A percentile compares a stretch with the other conserved stretches of the same genome.
Evolutionary conservation across 805 yeast genomes (phyloP).

Genomic region (Wickerhamiella australiensis): DNA sequence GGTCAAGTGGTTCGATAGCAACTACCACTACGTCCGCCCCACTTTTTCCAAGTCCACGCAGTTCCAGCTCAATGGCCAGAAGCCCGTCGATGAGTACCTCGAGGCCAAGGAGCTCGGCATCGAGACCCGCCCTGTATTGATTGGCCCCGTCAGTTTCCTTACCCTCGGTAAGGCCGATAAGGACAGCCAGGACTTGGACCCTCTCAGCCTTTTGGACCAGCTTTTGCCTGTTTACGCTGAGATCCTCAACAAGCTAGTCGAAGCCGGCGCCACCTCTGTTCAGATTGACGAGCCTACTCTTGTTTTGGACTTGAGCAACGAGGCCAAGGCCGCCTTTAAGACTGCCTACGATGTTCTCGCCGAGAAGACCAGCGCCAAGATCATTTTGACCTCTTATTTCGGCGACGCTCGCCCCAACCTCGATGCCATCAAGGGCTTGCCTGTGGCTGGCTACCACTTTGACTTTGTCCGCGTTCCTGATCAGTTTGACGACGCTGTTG

Average conservation of each 20-base stretch:
- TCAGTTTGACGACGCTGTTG: slow-evolving; percentile 75
- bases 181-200: slow-evolving; percentile 90
- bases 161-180: slow-evolving; percentile 96
- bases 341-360: slow-evolving; percentile 71
- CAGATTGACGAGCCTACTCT: slow-evolving; percentile 97
- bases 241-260: slow-evolving; percentile 73
- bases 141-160: slow-evolving; percentile 94
- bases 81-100: slow-evolving; percentile 94
- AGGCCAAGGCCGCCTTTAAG: slow-evolving; percentile 76
- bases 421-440: slow-evolving; percentile 73
- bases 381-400: slow-evolving; percentile 82
- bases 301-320: slow-evolving; percentile 82
- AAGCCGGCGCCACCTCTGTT: slow-evolving; percentile 88
- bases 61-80: slow-evolving; percentile 90
- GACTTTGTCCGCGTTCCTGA: slow-evolving; percentile 94
- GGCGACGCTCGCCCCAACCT: slow-evolving; percentile 98
- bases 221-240: slow-evolving; percentile 87
- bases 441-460: slow-evolving; percentile 91
- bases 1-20: slow-evolving; percentile 99
- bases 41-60: slow-evolving; percentile 90
- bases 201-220: slow-evolving; percentile 79
- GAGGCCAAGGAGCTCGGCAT: slow-evolving; percentile 96
- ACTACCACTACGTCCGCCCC: slow-evolving; percentile 99
- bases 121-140: slow-evolving; percentile 92
- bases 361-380: slow-evolving; percentile 59